Evolutionary conservation across 352 stramenopile genomes (phyloP), one percentile per base, ranked within the genome.

Genomic region (Pythium brassicae): DNA sequence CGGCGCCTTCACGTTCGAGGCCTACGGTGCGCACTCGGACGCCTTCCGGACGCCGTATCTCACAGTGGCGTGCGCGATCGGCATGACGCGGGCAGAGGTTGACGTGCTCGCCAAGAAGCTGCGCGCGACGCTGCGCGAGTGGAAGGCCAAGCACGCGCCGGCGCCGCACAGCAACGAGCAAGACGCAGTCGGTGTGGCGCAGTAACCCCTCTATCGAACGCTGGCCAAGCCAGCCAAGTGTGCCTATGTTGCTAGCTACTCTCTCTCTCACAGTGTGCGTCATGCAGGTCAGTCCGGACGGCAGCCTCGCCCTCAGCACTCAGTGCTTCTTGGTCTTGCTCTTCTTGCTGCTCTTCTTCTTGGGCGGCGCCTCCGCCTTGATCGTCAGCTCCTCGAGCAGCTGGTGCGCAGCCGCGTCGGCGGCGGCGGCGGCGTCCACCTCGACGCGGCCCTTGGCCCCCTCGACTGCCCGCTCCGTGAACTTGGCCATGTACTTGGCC

Each of bases 11-110:
- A 54, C 69, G 1, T 99, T 99, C 75, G 34, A 65, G 26, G 86
- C 91, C 14, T 99, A 98, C 75, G 97, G 97, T 45, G 94, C 95
- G 22, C 95, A 96, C 35, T 74, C 73, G 32, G 71, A 96, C 46
- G 52, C 62, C 2, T 99, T 97, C 59, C 87, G 84, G 0, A 63
- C 86, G 26, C 74, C 91, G 10, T 99, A 99, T 70, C 76, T 99
- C 53, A 99, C 97, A 10, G 94, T 97, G 40, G 97, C 97, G 4
- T 98, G 93, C 69, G 95, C 96, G 2, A 87, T 99, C 53, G 97
- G 97, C 50, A 94, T 99, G 69, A 83, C 74, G 19, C 65, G 75
- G 26, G 56, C 69, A 23, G 97, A 99, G 65, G 78, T 99, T 48
- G 87, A 97, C 35, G 67, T 93, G 53, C 96, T 99, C 53, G 72